Evolutionary conservation across 306 rosid genomes (phyloP), one percentile per base, ranked within the genome.

Genomic region (Bauhinia variegata): DNA sequence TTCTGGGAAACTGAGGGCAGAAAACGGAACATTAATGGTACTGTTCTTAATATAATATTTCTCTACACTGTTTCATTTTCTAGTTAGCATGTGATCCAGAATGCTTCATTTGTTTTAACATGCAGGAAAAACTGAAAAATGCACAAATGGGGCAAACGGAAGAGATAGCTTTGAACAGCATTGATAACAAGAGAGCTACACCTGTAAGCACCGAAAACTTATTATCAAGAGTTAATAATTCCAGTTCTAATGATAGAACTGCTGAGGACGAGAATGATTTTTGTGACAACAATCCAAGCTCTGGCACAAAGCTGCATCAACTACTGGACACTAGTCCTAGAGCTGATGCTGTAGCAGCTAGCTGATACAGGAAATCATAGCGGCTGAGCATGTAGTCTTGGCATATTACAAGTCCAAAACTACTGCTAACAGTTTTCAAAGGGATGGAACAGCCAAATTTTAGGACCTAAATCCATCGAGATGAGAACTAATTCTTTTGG

Each of bases 371-470:
- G 60, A 72, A 62, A 68, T 39, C 32, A 17, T 57, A 72, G 78
- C 54, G 83, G 57, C 77, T 75, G 71, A 77, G 80, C 46, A 57
- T 71, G 96, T 90, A 87, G 85, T 93, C 90, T 90, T 93, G 99
- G 99, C 96, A 85, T 88, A 88, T 93, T 88, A 80, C 74, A 71
- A 83, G 95, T 71, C 92, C 99, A 88, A 85, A 88, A 88, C 77
- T 88, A 80, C 89, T 72, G 82, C 96, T 90, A 80, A 86, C 95
- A 65, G 80, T 77, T 70, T 85, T 68, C 81, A 64, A 76, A 67
- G 39, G 73, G 76, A 67, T 62, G 80, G 76, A 69, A 54, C 74
- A 60, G 65, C 52, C 71, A 71, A 82, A 71, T 80, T 73, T 73
- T 81, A 65, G 79, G 70, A 71, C 74, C 79, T 76, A 63, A 57